Conservation (phyloP, 257 asterid genomes). For the Penstemon eatonii region DNA sequence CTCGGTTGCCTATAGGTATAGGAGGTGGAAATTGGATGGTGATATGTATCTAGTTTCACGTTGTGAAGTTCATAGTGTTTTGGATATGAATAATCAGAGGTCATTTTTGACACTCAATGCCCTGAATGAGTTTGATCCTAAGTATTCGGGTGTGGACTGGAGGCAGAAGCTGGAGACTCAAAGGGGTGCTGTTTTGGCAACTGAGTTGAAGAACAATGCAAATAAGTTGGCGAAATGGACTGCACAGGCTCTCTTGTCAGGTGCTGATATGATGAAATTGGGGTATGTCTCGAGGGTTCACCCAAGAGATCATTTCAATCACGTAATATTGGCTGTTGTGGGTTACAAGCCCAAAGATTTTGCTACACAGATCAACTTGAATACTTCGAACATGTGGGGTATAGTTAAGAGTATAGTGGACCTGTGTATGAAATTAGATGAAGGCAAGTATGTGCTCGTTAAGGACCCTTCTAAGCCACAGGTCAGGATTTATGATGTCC, state of each 20-base stretch:
- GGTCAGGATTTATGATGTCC: conserved; percentile 93
- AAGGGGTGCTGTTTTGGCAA: conserved; percentile 96
- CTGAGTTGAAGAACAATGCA: conserved; percentile 92
- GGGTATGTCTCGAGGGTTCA: conserved; percentile 97
- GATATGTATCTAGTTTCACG: conserved; percentile 77
- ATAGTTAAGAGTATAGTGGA: conserved; percentile 91
- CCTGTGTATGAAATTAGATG: conserved; percentile 92
- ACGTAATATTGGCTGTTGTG: conserved; percentile 90
- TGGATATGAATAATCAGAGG: conserved; percentile 76
- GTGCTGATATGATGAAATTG: conserved; percentile 98
- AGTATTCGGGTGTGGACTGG: conserved; percentile 95
- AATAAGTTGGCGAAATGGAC: conserved; percentile 98
- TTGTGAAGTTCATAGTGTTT: conserved; percentile 94
- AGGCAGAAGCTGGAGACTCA: conserved; percentile 97
- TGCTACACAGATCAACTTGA: conserved; percentile 83
- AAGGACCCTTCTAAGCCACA: conserved; percentile 97
- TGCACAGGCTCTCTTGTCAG: conserved; percentile 80
- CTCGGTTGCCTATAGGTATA: conserved; percentile 85
- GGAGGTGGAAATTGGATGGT: conserved; percentile 93
- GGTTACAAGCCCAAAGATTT: conserved; percentile 94
- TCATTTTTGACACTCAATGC: conserved; percentile 83
- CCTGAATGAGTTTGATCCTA: conserved; percentile 89
- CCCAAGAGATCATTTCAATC: conserved; percentile 90
- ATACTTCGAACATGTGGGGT: conserved; percentile 98
- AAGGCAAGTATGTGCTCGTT: conserved; percentile 94